Conservation (phyloP, 2,329 filamentous ascomycete genomes). For the Thermoascus crustaceus region DNA sequence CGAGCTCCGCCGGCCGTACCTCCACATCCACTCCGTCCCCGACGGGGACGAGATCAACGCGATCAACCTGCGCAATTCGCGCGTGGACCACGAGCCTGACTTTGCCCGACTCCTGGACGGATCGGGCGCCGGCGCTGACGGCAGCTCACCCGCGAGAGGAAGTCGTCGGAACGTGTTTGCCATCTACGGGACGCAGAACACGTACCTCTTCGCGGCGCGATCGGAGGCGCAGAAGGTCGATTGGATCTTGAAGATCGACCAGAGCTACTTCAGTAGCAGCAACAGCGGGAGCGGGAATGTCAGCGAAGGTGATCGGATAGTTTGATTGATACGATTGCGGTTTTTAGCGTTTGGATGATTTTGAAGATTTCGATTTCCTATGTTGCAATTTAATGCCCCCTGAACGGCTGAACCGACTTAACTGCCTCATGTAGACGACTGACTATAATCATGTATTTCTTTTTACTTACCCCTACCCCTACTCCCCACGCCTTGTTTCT, state of each 20-base stretch:
- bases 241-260: constrained; percentile 93
- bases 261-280: constrained; percentile 56
- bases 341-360: background rate
- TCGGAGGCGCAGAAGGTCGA: constrained; percentile 90
- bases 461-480: no score
- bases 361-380: no score
- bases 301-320: constrained; percentile 10
- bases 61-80: constrained; percentile 77
- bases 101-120: constrained; percentile 67
- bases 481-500: no score
- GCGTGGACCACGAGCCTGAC: constrained; percentile 87
- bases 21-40: constrained; percentile 77
- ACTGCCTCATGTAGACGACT: no score
- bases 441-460: no score
- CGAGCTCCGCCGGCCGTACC: constrained; percentile 81
- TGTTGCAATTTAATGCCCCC: no score
- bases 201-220: constrained; percentile 84
- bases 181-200: constrained; percentile 88
- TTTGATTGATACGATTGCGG: background rate
- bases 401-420: no score
- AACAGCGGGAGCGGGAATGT: constrained; percentile 17
- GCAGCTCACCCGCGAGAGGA: constrained; percentile 30
- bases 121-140: constrained; percentile 28
- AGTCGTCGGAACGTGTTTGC: constrained; percentile 74
- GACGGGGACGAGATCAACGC: constrained; percentile 87